These are phyloP conservation scores for Penicillium vulpinum DNA, from an alignment of 2,329 filamentous ascomycete genomes.

Conservation along the genomic window DNA sequence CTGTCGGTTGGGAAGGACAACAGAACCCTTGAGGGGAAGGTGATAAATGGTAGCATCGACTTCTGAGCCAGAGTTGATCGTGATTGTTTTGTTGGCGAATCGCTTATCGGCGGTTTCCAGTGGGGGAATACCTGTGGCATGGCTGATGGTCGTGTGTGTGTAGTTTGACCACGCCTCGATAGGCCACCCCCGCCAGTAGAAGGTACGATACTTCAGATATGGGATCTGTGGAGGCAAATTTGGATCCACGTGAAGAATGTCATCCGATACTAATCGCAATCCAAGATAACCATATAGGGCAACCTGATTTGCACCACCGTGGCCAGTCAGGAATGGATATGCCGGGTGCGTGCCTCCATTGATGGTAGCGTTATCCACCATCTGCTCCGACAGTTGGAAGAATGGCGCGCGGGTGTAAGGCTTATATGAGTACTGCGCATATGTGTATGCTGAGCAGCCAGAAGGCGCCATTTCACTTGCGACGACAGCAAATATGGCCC, in stretches of 20 bases:
- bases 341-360: constrained; percentile 70
- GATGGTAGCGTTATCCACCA: constrained; percentile 58
- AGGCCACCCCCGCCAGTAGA: constrained; percentile 67
- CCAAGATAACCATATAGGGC: constrained; percentile 68
- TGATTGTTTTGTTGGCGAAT: constrained; percentile 57
- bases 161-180: constrained; percentile 62
- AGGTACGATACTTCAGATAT: constrained; percentile 60
- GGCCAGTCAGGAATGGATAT: constrained; percentile 70
- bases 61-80: constrained; percentile 56
- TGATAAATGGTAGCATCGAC: constrained; percentile 45
- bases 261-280: constrained; percentile 59
- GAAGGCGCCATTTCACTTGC: constrained; percentile 65
- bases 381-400: constrained; percentile 70
- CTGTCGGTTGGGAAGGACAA: constrained; percentile 61
- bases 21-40: constrained; percentile 51
- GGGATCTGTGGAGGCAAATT: constrained; percentile 66
- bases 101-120: constrained; percentile 56
- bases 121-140: constrained; percentile 46
- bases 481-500: constrained; percentile 67
- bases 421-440: constrained; percentile 62
- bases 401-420: constrained; percentile 67
- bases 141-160: constrained; percentile 64
- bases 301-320: constrained; percentile 68
- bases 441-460: constrained; percentile 68
- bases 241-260: constrained; percentile 62